phyloP scores from a whole-genome alignment of 2,329 filamentous ascomycete species.

The Tolypocladium capitatum region DNA sequence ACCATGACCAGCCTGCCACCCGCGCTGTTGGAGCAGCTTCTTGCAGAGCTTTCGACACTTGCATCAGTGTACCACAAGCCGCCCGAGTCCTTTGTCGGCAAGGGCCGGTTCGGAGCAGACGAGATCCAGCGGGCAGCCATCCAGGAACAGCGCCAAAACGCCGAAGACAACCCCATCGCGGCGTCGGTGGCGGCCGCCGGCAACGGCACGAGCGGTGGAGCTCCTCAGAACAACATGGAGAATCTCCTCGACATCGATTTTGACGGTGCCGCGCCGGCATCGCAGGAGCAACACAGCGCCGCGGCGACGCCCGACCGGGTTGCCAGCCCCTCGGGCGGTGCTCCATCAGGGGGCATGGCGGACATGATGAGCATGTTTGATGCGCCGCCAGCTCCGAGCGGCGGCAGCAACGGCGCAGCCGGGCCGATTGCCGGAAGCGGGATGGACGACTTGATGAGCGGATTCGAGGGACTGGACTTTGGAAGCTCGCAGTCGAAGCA shows the following conservation, averaged over 20 bases:
- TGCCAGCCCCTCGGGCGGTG: conserved; percentile 42
- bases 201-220: conserved; percentile 40
- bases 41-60: conserved; percentile 82
- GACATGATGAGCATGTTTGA: conserved; percentile 61
- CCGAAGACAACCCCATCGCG: conserved; percentile 85
- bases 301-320: conserved; percentile 56
- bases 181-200: conserved; percentile 63
- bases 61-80: conserved; percentile 98
- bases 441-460: conserved; percentile 81
- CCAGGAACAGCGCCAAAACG: conserved; percentile 87
- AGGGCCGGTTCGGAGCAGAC: conserved; percentile 86
- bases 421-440: conserved; percentile 34
- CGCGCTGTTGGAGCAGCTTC: conserved; percentile 74
- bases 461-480: conserved; percentile 72
- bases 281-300: conserved; percentile 45
- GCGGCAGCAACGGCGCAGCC: conserved; percentile 18
- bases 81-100: conserved; percentile 93
- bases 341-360: conserved; percentile 36
- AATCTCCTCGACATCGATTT: conserved; percentile 95
- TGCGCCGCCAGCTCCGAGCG: conserved; percentile 41
- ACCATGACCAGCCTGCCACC: conserved; percentile 85
- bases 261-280: conserved; percentile 85
- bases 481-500: conserved; percentile 41
- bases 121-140: conserved; percentile 92
- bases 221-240: conserved; percentile 67